Base-by-base conservation (phyloP, 2,329 filamentous ascomycete genomes). In the Cucurbitaria berberidis region DNA sequence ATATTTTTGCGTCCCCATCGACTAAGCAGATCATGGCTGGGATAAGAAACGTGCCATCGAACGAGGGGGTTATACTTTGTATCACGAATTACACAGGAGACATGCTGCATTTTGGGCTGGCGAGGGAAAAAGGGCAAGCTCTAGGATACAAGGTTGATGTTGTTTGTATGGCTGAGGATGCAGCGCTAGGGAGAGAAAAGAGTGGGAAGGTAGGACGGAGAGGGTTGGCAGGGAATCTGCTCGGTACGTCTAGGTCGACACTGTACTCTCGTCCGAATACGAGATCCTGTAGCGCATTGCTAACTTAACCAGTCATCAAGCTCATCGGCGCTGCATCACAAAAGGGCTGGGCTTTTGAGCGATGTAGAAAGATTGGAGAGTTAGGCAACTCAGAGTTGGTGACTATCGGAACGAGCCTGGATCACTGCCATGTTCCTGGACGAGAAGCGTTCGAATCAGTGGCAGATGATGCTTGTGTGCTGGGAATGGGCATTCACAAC, bases 371-470 rank as follows among this genome's bases (percentile, higher is more conserved):
- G 54, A 76, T 81, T 51, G 79, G 78, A 11, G 69, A 76, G 30
- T 59, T 77, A 10, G 77, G 77, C 4, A 79, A 79, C 57, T 72
- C 64, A 16, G 74, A 80, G 36, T 67, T 81, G 19, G 80, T 81
- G 5, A 81, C 80, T 3, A 81, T 83, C 46, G 81, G 80, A 1
- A 78, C 80, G 11, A 79, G 77, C 44, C 59, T 83, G 15, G 80
- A 83, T 60, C 80, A 82, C 61, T 83, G 81, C 60, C 80, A 82
- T 57, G 80, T 83, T 2, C 81, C 80, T 3, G 81, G 80, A 10
- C 62, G 80, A 51, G 76, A 79, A 29, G 79, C 80, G 6, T 81
- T 84, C 51, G 78, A 83, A 57, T 73, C 77, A 0, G 75, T 82
- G 4, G 70, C 76, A 1, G 68, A 73, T 11, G 61, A 74, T 54